phyloP scores from a whole-genome alignment of 2,329 filamentous ascomycete genomes.

The Xylariaceae sp. region DNA sequence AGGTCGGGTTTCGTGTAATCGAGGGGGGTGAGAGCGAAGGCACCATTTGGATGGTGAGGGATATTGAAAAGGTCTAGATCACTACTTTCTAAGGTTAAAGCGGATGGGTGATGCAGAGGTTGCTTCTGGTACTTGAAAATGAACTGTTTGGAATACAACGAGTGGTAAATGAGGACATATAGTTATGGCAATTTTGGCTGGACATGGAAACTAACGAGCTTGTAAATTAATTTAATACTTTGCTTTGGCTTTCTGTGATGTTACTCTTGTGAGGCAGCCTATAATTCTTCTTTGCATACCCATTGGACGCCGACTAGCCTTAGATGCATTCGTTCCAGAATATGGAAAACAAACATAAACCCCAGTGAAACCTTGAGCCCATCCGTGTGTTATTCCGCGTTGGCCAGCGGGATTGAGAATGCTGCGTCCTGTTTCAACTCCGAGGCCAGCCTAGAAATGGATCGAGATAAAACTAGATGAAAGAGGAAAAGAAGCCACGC shows the following conservation, averaged over 20 bases:
- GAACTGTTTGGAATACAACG: no score
- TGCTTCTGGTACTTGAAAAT: no score
- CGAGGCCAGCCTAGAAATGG: constrained; percentile 34
- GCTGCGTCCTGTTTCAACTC: constrained; percentile 33
- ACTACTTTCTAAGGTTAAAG: neutral
- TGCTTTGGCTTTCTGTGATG: no score
- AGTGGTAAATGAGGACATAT: no score
- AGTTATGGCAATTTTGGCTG: no score
- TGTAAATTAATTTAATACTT: no score
- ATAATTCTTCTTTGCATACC: no score
- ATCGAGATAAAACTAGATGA: constrained; percentile 27
- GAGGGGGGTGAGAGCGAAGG: constrained; percentile 40
- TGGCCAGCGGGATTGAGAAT: constrained; percentile 25
- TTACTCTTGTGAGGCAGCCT: no score
- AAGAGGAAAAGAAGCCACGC: constrained; percentile 17
- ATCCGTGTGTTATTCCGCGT: constrained; percentile 22
- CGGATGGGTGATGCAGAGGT: no score
- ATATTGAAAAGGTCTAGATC: constrained; percentile 12
- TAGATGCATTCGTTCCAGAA: constrained; percentile 4
- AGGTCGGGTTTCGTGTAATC: constrained; percentile 50
- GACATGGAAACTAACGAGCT: no score
- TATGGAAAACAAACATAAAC: neutral
- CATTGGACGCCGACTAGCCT: no score
- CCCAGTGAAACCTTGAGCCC: constrained; percentile 13
- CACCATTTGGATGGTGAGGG: constrained; percentile 51